Evolutionary conservation across 2,329 filamentous ascomycete species (phyloP), one percentile per base, ranked within the genome.

Genomic region (Zopfia rhizophila): DNA sequence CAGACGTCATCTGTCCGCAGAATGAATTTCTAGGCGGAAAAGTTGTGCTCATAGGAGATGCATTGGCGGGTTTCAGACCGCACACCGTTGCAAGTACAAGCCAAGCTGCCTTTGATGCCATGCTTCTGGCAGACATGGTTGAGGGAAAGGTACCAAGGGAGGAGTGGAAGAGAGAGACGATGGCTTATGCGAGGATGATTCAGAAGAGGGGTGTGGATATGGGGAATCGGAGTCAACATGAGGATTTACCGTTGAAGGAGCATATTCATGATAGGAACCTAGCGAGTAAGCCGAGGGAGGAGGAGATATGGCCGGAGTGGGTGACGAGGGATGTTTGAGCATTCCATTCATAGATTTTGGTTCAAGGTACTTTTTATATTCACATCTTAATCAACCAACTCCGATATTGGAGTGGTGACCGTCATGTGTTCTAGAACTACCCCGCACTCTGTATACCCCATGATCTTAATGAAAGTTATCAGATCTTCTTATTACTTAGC

Each of bases 1-100:
- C 69, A 8, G 77, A 79, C 42, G 69, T 72, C 2, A 62, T 77
- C 5, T 64, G 68, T 19, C 60, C 63, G 0, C 46, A 61, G 11
- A 72, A 74, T 14, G 63, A 60, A 23, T 78, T 75, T 41, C 60
- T 70, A 17, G 61, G 68, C 23, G 76, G 75, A 2, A 73, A 69
- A 17, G 65, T 79, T 2, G 41, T 79, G 12, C 53, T 80, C 7
- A 71, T 79, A 2, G 78, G 77, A 1, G 78, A 81, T 55, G 73
- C 77, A 0, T 55, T 79, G 14, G 72, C 75, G 0, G 70, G 74
- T 1, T 75, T 79, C 22, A 56, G 78, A 31, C 77, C 78, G 5
- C 77, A 80, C 47, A 70, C 75, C 3, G 78, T 71, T 1, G 68
- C 72, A 16, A 76, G 75, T 12, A 78, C 77, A 2, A 74, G 75